Conservation (phyloP, 441 rosid species). For the Eruca vesicaria region DNA sequence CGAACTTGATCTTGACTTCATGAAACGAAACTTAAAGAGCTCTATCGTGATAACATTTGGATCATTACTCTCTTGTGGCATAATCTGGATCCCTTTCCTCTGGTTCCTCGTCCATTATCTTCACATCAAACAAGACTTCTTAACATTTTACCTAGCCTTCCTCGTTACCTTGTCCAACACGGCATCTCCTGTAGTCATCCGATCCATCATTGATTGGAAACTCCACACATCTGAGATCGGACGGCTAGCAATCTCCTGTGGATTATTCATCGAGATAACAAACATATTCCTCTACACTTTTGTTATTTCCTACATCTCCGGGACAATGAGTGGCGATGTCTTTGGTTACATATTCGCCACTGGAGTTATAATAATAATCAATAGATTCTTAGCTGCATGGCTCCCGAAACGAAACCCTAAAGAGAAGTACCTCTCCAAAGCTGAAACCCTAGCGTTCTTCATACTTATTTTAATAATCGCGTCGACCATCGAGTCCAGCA, state of each 20-base stretch:
- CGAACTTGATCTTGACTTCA: constrained; percentile 58
- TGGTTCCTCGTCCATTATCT: constrained; percentile 36
- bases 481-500: constrained; percentile 40
- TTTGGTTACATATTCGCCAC: constrained; percentile 40
- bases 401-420: constrained; percentile 53
- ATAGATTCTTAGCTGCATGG: constrained; percentile 56
- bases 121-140: constrained; percentile 15
- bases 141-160: constrained; percentile 37
- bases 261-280: constrained; percentile 59
- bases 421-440: constrained; percentile 57
- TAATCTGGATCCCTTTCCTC: constrained; percentile 43
- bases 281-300: constrained; percentile 41
- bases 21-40: constrained; percentile 47
- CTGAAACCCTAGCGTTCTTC: constrained; percentile 52
- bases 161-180: constrained; percentile 56
- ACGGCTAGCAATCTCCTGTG: constrained; percentile 55
- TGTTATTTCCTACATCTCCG: constrained; percentile 29
- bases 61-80: constrained; percentile 33
- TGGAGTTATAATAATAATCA: constrained; percentile 35
- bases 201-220: constrained; percentile 67
- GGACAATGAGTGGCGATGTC: constrained; percentile 30
- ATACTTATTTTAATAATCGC: constrained; percentile 41
- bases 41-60: constrained; percentile 48
- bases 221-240: constrained; percentile 67
- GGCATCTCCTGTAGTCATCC: constrained; percentile 71